Evolutionary conservation across 2,329 filamentous ascomycete genomes (phyloP).

Genomic region (Cercospora sojina): DNA sequence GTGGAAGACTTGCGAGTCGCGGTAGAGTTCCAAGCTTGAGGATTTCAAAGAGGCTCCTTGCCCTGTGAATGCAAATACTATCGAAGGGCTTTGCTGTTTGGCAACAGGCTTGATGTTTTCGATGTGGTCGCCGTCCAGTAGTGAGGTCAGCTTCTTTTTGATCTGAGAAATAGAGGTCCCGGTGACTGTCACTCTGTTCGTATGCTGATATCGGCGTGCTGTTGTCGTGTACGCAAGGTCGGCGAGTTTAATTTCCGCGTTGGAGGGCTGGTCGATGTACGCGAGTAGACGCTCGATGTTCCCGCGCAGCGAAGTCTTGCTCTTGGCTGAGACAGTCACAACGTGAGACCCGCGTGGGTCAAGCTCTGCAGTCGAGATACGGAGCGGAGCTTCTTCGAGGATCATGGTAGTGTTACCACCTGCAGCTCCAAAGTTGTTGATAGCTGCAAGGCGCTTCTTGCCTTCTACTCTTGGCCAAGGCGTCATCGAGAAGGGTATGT

Average conservation of each 20-base stretch:
- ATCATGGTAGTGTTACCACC: conserved; percentile 71
- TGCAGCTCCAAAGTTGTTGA: conserved; percentile 71
- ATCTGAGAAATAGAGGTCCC: neutral
- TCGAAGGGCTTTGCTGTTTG: conserved; percentile 21
- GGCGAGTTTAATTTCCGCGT: conserved; percentile 49
- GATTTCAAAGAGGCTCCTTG: conserved; percentile 38
- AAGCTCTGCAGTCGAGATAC: conserved; percentile 31
- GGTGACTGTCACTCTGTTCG: conserved; percentile 44
- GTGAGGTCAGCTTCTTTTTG: conserved; percentile 4
- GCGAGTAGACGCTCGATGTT: conserved; percentile 58
- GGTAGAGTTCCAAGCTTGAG: conserved; percentile 37
- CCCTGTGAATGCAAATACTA: conserved; percentile 45
- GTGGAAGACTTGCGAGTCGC: conserved; percentile 34
- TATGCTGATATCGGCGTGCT: conserved; percentile 54
- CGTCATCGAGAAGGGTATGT: conserved; percentile 54
- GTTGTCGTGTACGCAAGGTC: conserved; percentile 67
- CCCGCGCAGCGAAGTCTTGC: conserved; percentile 45
- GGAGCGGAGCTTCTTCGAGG: conserved; percentile 59
- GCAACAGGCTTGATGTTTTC: conserved; percentile 21
- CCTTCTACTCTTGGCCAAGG: conserved; percentile 37
- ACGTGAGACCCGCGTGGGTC: conserved; percentile 59
- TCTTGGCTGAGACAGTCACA: conserved; percentile 60
- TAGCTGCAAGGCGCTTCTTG: conserved; percentile 43
- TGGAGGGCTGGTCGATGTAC: conserved; percentile 52
- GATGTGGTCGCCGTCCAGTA: conserved; percentile 13